phyloP scores from a whole-genome alignment of 345 rosid species.

The Litchi chinensis region DNA sequence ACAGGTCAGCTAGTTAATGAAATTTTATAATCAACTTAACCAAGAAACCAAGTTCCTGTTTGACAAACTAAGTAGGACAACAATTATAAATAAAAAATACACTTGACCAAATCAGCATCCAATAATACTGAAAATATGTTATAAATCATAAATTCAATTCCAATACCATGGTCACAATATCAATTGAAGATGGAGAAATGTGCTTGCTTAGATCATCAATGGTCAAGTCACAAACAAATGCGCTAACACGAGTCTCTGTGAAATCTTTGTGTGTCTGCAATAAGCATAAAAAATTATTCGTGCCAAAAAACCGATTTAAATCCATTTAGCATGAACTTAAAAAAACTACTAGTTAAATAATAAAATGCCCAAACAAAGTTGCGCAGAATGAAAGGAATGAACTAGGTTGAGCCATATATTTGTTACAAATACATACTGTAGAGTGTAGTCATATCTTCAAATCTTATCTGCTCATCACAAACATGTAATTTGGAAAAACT shows the following conservation, averaged over 20 bases:
- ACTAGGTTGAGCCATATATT: not conserved
- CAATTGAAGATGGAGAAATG: slow-evolving; percentile 75
- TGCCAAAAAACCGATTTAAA: not conserved
- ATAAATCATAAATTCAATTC: slow-evolving; percentile 15
- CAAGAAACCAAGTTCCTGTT: not conserved
- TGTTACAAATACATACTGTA: not conserved
- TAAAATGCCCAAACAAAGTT: not conserved
- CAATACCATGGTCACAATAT: slow-evolving; percentile 91
- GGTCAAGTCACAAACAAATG: slow-evolving; percentile 84
- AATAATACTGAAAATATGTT: not conserved
- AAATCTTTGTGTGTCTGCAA: slow-evolving; percentile 84
- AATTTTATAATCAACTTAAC: slow-evolving; percentile 2
- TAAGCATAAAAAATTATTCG: slow-evolving; percentile 17
- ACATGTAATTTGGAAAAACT: not conserved
- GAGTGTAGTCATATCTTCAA: not conserved
- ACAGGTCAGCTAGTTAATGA: slow-evolving; percentile 50
- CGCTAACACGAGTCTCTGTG: slow-evolving; percentile 52
- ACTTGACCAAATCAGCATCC: not conserved
- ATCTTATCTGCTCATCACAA: not conserved
- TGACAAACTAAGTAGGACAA: not conserved
- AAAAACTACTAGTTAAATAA: not conserved
- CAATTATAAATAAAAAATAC: not conserved
- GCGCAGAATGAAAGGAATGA: not conserved
- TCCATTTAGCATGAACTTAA: not conserved
- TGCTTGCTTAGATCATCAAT: slow-evolving; percentile 68